Evolutionary conservation across 345 rosid species (phyloP).

Genomic region (Fremontodendron californicum): DNA sequence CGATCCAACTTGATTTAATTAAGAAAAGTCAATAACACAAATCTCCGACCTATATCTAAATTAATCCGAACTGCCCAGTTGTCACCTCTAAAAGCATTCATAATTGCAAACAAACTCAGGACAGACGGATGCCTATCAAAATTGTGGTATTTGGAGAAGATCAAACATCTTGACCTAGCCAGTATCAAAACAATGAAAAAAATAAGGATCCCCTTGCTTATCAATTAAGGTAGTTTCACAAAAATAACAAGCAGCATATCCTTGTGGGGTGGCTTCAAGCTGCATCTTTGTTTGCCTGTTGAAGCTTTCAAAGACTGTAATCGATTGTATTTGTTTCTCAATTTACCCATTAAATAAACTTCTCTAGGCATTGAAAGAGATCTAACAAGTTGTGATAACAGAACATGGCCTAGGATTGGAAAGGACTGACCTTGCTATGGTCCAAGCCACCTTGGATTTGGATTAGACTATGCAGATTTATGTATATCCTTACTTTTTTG

Average conservation of each 20-base stretch:
- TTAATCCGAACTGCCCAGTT: too few relatives aligned
- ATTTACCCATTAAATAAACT: neutral
- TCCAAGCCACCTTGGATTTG: neutral
- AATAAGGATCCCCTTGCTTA: neutral
- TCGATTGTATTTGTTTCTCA: too few relatives aligned
- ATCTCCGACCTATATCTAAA: too few relatives aligned
- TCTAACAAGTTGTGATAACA: neutral
- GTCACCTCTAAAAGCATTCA: too few relatives aligned
- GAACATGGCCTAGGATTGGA: neutral
- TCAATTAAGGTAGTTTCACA: neutral
- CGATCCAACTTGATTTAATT: too few relatives aligned
- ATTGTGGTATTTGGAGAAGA: too few relatives aligned
- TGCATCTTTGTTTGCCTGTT: too few relatives aligned
- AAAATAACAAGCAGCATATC: neutral
- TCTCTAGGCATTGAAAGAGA: neutral
- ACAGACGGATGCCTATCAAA: too few relatives aligned
- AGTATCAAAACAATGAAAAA: too few relatives aligned
- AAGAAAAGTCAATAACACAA: too few relatives aligned
- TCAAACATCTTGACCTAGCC: too few relatives aligned
- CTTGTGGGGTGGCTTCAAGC: neutral
- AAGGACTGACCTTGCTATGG: neutral
- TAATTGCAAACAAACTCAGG: too few relatives aligned
- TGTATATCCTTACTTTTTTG: neutral
- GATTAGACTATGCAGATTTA: neutral
- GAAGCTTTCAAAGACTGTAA: neutral